Evolutionary conservation across 1,139 yeast genomes (phyloP), one percentile per base, ranked within the genome.

Genomic region (Pichia inconspicua): DNA sequence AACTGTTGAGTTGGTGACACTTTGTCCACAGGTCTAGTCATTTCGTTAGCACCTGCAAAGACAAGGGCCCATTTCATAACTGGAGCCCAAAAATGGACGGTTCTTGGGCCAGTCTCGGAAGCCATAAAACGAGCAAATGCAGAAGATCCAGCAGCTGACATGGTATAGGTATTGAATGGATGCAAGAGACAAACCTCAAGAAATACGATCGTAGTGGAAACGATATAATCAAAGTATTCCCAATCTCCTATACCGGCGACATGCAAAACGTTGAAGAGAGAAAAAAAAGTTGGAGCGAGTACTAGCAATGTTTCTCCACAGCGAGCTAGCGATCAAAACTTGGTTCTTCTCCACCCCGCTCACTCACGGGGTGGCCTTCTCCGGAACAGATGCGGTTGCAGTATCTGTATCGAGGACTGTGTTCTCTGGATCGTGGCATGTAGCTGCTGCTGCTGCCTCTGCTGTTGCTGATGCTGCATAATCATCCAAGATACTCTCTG

Each of bases 81-180:
- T 22, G 80, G 80, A 17, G 81, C 80, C 97, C 97, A 92, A 70
- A 92, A 92, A 65, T 92, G 98, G 51, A 92, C 90, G 27, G 97
- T 92, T 64, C 71, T 81, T 35, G 97, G 97, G 35, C 98, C 98
- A 17, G 97, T 87, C 65, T 86, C 95, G 25, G 96, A 82, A 61
- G 82, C 78, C 65, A 87, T 65, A 63, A 82, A 88, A 61, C 86
- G 75, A 52, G 77, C 69, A 66, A 90, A 85, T 52, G 82, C 83
- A 17, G 42, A 40, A 8, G 51, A 42, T 31, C 50, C 47, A 22
- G 53, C 48, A 15, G 49, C 45, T 39, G 44, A 42, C 42, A 36
- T 40, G 14, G 17, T 30, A 10, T 4, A 4, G 10, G 30, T 28
- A 28, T 28, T 28, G 30, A 10, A 28, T 28, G 30, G 12, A 28